Conservation (phyloP, 768 basidiomycete genomes). For the Mycena amicta region DNA sequence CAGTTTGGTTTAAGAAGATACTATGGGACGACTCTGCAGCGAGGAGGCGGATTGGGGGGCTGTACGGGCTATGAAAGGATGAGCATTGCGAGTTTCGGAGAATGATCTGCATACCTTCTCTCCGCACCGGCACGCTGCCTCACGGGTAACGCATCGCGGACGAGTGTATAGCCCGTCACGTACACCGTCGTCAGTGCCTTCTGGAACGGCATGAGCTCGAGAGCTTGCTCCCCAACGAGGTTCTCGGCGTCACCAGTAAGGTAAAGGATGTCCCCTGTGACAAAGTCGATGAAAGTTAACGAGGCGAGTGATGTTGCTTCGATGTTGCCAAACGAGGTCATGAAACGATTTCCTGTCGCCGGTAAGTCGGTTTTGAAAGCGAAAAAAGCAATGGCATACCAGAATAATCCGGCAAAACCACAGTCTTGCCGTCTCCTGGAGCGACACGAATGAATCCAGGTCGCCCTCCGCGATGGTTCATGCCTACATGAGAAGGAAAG, state of each 20-base stretch:
- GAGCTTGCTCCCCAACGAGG: slow-evolving; percentile 49
- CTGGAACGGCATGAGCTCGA: slow-evolving; percentile 56
- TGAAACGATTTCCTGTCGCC: slow-evolving; percentile 56
- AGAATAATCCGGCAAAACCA: slow-evolving; percentile 63
- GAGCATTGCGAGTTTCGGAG: slow-evolving; percentile 8
- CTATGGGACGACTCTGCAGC: slow-evolving; percentile 44
- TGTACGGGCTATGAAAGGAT: slow-evolving; percentile 49
- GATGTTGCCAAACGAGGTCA: slow-evolving; percentile 68
- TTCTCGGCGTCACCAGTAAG: slow-evolving; percentile 60
- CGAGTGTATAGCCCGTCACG: slow-evolving; percentile 55
- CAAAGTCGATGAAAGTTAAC: slow-evolving; percentile 57
- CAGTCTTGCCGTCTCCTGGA: slow-evolving; percentile 54
- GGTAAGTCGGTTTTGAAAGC: slow-evolving; percentile 30
- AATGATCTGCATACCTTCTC: slow-evolving; percentile 27
- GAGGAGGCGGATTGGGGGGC: slow-evolving; percentile 56
- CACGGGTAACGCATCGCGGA: slow-evolving; percentile 56
- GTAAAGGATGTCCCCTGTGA: slow-evolving; percentile 59
- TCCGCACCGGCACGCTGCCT: slow-evolving; percentile 41
- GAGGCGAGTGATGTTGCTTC: slow-evolving; percentile 58
- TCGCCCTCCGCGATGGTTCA: slow-evolving; percentile 68
- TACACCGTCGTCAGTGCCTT: slow-evolving; percentile 50
- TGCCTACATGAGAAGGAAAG: slow-evolving; percentile 61
- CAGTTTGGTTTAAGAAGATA: slow-evolving; percentile 30
- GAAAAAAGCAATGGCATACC: slow-evolving; percentile 36
- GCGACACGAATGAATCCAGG: slow-evolving; percentile 63